Evolutionary conservation across 371 early-diverging fungal genomes (phyloP).

Genomic region (Apophysomyces ossiformis): DNA sequence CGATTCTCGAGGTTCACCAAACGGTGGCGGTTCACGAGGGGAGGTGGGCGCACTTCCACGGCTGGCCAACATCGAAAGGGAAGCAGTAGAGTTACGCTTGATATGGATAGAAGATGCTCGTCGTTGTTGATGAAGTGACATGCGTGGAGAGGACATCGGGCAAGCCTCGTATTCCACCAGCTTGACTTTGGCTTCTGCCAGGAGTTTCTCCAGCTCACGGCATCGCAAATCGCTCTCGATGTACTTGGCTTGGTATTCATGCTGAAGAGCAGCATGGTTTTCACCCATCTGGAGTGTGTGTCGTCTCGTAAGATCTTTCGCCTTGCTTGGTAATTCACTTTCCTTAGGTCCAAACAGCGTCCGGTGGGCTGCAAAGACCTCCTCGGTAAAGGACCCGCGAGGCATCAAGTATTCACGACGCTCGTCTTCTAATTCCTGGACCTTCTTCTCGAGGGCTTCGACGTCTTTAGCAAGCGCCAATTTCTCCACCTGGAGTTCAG

Average conservation of each 20-base stretch:
- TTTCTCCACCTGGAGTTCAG: conserved; percentile 48
- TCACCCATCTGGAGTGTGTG: conserved; percentile 17
- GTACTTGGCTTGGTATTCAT: conserved; percentile 43
- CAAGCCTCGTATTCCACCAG: conserved; percentile 43
- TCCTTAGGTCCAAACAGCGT: conserved; percentile 34
- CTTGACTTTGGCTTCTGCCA: conserved; percentile 52
- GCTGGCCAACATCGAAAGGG: conserved; percentile 37
- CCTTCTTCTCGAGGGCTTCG: conserved; percentile 25
- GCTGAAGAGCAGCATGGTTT: neutral
- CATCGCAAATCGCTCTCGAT: conserved; percentile 53
- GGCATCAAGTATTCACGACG: conserved; percentile 49
- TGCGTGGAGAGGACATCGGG: conserved; percentile 24
- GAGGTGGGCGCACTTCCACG: conserved; percentile 27
- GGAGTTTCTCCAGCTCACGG: conserved; percentile 51
- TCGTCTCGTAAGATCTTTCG: conserved; percentile 12
- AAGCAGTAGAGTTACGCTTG: conserved; percentile 37
- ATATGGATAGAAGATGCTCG: conserved; percentile 31
- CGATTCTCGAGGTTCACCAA: conserved; percentile 31
- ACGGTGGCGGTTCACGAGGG: conserved; percentile 17
- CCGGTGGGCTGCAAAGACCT: conserved; percentile 50
- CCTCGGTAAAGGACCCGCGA: conserved; percentile 49
- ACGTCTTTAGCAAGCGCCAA: conserved; percentile 33
- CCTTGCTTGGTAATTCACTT: conserved; percentile 8
- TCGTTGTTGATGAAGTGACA: conserved; percentile 25
- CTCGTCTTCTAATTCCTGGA: conserved; percentile 43